phyloP scores from a whole-genome alignment of 1,284 basidiomycete species.

The Spongispora temasekensis region DNA sequence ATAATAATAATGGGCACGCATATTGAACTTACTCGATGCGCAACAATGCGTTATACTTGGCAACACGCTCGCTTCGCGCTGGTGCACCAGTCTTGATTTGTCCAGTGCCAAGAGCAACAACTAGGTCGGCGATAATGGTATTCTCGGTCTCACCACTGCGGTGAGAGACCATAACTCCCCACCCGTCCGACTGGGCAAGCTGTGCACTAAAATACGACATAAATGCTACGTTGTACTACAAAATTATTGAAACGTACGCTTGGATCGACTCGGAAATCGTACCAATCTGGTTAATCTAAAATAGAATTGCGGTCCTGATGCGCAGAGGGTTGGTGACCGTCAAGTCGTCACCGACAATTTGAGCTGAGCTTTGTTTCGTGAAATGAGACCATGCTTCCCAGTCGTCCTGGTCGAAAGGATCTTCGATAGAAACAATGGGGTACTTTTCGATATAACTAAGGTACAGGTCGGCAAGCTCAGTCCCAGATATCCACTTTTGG shows the following conservation, averaged over 20 bases:
- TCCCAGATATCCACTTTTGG: constrained; percentile 93
- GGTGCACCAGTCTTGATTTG: constrained; percentile 99
- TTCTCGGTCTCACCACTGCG: constrained; percentile 97
- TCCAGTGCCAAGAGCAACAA: constrained; percentile 90
- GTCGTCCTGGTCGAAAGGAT: constrained; percentile 99
- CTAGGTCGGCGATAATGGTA: constrained; percentile 96
- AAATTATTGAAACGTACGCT: constrained; percentile 57
- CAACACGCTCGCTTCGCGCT: constrained; percentile 90
- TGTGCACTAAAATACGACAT: constrained; percentile 66
- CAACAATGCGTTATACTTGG: constrained; percentile 90
- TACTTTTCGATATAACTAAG: constrained; percentile 86
- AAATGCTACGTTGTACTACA: background rate
- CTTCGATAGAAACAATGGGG: constrained; percentile 97
- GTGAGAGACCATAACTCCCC: constrained; percentile 99
- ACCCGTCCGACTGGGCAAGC: constrained; percentile 94
- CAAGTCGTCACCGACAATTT: constrained; percentile 97
- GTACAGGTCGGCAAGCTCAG: constrained; percentile 94
- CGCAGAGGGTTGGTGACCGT: constrained; percentile 98
- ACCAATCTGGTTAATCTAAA: constrained; percentile 97
- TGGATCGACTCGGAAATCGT: constrained; percentile 99
- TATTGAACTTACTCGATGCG: constrained; percentile 77
- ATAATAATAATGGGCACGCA: background rate
- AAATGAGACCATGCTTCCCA: constrained; percentile 98
- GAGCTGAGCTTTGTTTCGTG: constrained; percentile 74
- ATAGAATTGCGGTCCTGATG: constrained; percentile 97